phyloP scores from a whole-genome alignment of 768 basidiomycete genomes.

The Pleurotus pulmonarius region DNA sequence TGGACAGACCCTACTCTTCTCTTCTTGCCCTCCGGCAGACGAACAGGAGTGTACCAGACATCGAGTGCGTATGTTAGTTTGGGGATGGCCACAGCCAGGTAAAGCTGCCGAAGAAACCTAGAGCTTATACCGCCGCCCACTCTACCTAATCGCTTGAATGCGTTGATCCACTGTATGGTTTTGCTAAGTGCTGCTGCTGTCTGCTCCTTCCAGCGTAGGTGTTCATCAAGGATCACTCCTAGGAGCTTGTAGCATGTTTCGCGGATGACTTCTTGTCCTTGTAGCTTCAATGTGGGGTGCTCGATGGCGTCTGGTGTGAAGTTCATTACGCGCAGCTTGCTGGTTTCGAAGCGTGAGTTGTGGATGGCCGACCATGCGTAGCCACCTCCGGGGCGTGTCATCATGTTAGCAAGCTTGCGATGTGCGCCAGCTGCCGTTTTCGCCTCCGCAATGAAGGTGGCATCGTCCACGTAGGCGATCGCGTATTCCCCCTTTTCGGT shows the following conservation, averaged over 20 bases:
- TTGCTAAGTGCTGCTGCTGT: conserved; percentile 9
- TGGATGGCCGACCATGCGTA: conserved; percentile 15
- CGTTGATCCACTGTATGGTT: background rate
- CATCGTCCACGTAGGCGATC: conserved; percentile 16
- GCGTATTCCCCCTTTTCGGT: background rate
- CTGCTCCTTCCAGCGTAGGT: conserved; percentile 13
- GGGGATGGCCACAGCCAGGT: conserved; percentile 19
- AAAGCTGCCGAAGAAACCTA: conserved; percentile 18
- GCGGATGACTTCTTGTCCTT: conserved; percentile 9
- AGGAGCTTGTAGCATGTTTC: conserved; percentile 20
- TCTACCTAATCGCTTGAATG: conserved; percentile 7
- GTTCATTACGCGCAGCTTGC: conserved; percentile 16
- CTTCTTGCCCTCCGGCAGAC: background rate
- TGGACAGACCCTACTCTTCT: conserved; percentile 9
- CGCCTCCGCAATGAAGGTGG: conserved; percentile 6
- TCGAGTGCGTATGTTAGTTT: conserved; percentile 21
- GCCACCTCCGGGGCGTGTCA: conserved; percentile 10
- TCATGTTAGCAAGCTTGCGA: conserved; percentile 8
- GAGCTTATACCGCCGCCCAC: conserved; percentile 12
- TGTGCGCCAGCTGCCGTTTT: conserved; percentile 5
- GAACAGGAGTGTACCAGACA: conserved; percentile 17
- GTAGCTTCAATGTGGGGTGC: conserved; percentile 4
- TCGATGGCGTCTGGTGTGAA: background rate
- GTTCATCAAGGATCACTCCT: conserved; percentile 19
- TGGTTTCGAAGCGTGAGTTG: conserved; percentile 18